phyloP scores from a whole-genome alignment of 2,329 filamentous ascomycete species.

The Curvularia sp. region DNA sequence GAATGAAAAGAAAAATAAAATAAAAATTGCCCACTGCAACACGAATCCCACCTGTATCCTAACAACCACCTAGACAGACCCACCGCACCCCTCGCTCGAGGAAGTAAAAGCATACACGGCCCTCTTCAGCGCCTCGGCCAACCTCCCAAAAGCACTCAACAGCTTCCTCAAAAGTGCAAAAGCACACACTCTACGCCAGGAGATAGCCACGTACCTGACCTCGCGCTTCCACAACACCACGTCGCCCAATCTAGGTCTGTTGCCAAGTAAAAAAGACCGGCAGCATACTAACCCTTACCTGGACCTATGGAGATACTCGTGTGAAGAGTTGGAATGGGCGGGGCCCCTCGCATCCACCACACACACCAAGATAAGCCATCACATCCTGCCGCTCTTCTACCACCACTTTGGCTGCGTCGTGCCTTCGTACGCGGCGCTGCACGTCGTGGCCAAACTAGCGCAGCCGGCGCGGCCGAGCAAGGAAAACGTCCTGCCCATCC shows the following conservation, averaged over 20 bases:
- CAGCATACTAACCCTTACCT: slow-evolving; percentile 69
- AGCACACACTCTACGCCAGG: slow-evolving; percentile 66
- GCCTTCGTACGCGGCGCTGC: slow-evolving; percentile 71
- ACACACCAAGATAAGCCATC: slow-evolving; percentile 66
- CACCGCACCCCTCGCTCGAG: slow-evolving; percentile 37
- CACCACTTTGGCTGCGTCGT: slow-evolving; percentile 80
- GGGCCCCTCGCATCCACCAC: slow-evolving; percentile 64
- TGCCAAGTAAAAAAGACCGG: slow-evolving; percentile 49
- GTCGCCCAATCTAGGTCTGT: slow-evolving; percentile 26
- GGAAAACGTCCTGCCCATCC: slow-evolving; percentile 57
- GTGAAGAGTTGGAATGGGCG: slow-evolving; percentile 69
- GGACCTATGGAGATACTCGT: slow-evolving; percentile 71
- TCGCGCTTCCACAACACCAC: slow-evolving; percentile 57
- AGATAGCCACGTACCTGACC: slow-evolving; percentile 64
- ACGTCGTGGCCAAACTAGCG: slow-evolving; percentile 64
- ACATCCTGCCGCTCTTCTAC: slow-evolving; percentile 75
- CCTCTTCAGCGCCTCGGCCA: slow-evolving; percentile 69
- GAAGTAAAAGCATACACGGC: slow-evolving; percentile 72
- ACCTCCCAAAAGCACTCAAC: slow-evolving; percentile 68
- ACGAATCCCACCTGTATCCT: neutral
- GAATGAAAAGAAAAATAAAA: neutral
- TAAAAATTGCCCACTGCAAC: neutral
- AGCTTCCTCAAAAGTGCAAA: slow-evolving; percentile 71
- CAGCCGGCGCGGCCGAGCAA: slow-evolving; percentile 42
- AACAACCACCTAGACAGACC: slow-evolving; percentile 21